A percentile compares a stretch with the other conserved stretches of the same genome.
Evolutionary conservation across 1,284 basidiomycete species (phyloP).

Genomic region (Ganoderma lingzhi): DNA sequence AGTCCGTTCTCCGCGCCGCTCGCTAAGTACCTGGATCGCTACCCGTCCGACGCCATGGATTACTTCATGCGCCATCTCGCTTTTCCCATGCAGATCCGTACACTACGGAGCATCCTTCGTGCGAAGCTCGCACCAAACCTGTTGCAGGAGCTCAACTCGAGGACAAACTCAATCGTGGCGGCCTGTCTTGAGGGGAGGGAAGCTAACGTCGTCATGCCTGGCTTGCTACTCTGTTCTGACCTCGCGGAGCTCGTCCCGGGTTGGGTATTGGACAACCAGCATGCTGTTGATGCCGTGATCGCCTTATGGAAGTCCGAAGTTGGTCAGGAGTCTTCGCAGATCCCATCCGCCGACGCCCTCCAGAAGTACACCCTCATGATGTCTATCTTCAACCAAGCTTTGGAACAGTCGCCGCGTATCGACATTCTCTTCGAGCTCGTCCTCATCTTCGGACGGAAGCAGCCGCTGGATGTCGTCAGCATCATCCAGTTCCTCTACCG

Average conservation of each 20-base stretch:
- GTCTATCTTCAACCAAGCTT: slow-evolving; percentile 79
- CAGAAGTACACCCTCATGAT: slow-evolving; percentile 78
- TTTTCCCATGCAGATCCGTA: slow-evolving; percentile 79
- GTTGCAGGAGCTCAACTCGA: slow-evolving; percentile 75
- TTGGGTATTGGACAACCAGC: slow-evolving; percentile 79
- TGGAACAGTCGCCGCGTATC: slow-evolving; percentile 76
- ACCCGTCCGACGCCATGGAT: slow-evolving; percentile 85
- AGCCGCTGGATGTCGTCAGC: slow-evolving; percentile 84
- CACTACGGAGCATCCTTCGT: slow-evolving; percentile 83
- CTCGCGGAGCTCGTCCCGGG: slow-evolving; percentile 70
- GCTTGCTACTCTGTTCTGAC: slow-evolving; percentile 82
- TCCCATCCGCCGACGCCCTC: slow-evolving; percentile 59
- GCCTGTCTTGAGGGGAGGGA: slow-evolving; percentile 68
- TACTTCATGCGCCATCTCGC: slow-evolving; percentile 87
- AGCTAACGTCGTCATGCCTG: slow-evolving; percentile 64
- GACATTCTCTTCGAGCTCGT: slow-evolving; percentile 93
- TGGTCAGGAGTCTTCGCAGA: slow-evolving; percentile 55
- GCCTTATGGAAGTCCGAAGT: slow-evolving; percentile 75
- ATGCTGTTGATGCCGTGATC: slow-evolving; percentile 75
- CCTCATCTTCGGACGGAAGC: slow-evolving; percentile 82
- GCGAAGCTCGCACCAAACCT: slow-evolving; percentile 82
- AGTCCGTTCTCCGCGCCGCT: slow-evolving; percentile 97
- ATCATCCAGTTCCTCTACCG: slow-evolving; percentile 91
- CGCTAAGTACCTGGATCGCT: slow-evolving; percentile 91
- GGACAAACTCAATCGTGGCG: slow-evolving; percentile 68